Evolutionary conservation across 768 basidiomycete genomes (phyloP), one percentile per base, ranked within the genome.

Genomic region (Suillus ampliporus): DNA sequence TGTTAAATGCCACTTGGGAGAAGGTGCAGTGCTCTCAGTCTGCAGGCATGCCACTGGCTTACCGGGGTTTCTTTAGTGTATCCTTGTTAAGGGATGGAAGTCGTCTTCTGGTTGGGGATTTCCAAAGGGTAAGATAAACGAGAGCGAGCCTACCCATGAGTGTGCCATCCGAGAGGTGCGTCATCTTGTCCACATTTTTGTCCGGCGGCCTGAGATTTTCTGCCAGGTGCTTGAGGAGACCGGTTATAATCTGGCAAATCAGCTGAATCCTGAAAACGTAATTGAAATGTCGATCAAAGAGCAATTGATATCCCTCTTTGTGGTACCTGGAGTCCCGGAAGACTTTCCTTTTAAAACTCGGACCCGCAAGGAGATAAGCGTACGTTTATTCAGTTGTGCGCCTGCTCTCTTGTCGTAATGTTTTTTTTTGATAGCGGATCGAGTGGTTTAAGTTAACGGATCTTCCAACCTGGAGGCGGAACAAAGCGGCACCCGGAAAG

Each of bases 61-160:
- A 61, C 53, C 63, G 65, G 61, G 48, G 34, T 40, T 61, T 54
- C 57, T 58, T 23, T 72, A 98, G 96, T 95, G 94, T 71, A 83
- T 99, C n/a, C 85, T 99, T 63, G 97, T 99, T 62, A 95, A 97
- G 77, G 97, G 97, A 8, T 99, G 94, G 94, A 98, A 97, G 76
- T 88, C 94, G 40, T 92, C 90, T 21, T 92, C 97, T 2, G 94
- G 95, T 8, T 99, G 97, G 97, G 91, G 94, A n/a, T 99, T 99
- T 76, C 97, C 97, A 8, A 93, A 97, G 74, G 97, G 97, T n/a
- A 99, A 99, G 79, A 99, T 99, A 75, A 99, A 99, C 70, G 90
- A 96, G 74, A 86, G 91, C 63, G 97, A 99, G 74, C 87, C 90
- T 9, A 85, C 89, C 61, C 83, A 85, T 54, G 84, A 83, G 60